phyloP scores from a whole-genome alignment of 1,139 yeast genomes.

The Suhomyces chickasaworum region DNA sequence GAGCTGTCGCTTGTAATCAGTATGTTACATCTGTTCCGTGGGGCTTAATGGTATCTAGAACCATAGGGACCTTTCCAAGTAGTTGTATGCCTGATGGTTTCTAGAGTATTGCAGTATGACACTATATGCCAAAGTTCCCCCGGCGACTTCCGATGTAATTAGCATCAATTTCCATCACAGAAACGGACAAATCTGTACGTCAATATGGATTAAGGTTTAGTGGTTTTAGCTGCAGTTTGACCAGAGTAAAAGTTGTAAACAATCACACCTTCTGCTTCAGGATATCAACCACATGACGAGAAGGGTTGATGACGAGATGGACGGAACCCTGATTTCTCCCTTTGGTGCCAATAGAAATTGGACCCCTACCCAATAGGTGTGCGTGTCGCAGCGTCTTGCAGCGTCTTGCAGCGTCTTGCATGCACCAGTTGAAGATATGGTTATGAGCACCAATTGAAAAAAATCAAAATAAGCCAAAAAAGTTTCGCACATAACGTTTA shows the following conservation, averaged over 20 bases:
- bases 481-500: constrained; percentile 3
- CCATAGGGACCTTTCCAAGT: background rate
- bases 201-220: constrained; percentile 3
- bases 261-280: background rate
- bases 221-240: background rate
- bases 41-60: background rate
- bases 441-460: too few species aligned
- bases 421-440: background rate
- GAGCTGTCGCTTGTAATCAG: background rate
- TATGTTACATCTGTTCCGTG: constrained; percentile 1
- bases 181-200: constrained; percentile 1
- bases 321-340: background rate
- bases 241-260: background rate
- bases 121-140: background rate
- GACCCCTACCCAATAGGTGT: background rate
- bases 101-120: background rate
- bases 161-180: constrained; percentile 3
- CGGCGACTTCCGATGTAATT: background rate
- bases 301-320: background rate
- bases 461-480: too few species aligned
- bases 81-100: background rate
- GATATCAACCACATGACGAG: background rate
- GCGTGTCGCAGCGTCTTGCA: too few species aligned
- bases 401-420: background rate
- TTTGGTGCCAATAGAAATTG: background rate